Conservation (phyloP, 2,329 filamentous ascomycete species). For the Aspergillus sp. region DNA sequence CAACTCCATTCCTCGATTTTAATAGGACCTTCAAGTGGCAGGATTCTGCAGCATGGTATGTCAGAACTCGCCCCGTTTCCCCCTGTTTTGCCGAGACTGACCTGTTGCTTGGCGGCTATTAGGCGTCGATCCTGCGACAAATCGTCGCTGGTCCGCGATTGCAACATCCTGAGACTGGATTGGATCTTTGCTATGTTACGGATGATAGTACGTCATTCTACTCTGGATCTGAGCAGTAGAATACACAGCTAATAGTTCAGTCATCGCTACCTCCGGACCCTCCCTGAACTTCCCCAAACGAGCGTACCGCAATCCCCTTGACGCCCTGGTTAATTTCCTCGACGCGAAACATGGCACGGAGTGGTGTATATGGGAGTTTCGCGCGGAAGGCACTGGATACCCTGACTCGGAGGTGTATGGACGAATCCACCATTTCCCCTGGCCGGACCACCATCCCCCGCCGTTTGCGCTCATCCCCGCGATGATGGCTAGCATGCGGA, state of each 20-base stretch:
- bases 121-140: slow-evolving; percentile 75
- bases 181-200: slow-evolving; percentile 95
- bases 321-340: slow-evolving; percentile 79
- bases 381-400: slow-evolving; percentile 93
- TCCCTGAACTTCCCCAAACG: slow-evolving; percentile 82
- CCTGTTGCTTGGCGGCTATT: slow-evolving; percentile 4
- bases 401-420: slow-evolving; percentile 82
- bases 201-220: slow-evolving; percentile 50
- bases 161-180: slow-evolving; percentile 75
- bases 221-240: neutral
- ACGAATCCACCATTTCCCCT: slow-evolving; percentile 84
- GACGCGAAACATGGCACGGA: slow-evolving; percentile 73
- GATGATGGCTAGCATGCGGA: slow-evolving; percentile 86
- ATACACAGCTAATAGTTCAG: slow-evolving; percentile 22
- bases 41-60: slow-evolving; percentile 7
- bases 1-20: neutral
- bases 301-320: slow-evolving; percentile 88
- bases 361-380: slow-evolving; percentile 98
- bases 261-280: slow-evolving; percentile 74
- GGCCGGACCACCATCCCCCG: slow-evolving; percentile 94
- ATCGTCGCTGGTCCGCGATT: slow-evolving; percentile 83
- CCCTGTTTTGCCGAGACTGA: neutral
- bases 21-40: neutral
- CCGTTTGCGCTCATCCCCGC: slow-evolving; percentile 82
- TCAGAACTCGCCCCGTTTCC: neutral